Evolutionary conservation across 768 basidiomycete species (phyloP), one percentile per base, ranked within the genome.

Genomic region (Xerocomellus dryophilus): DNA sequence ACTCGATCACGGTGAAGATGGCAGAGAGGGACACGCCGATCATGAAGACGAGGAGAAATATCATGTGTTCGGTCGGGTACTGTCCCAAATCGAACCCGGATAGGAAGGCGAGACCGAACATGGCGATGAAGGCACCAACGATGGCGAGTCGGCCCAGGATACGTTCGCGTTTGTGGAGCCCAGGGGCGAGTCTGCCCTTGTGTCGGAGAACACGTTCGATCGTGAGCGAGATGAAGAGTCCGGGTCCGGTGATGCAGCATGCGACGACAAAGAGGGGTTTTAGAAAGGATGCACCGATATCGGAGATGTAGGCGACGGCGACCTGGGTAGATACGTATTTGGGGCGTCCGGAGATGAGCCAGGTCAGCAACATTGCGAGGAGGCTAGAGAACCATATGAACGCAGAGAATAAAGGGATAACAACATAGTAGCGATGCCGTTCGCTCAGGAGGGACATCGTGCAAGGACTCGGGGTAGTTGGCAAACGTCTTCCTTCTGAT

Each of bases 241-340:
- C 73, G 3, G 80, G 68, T 7, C 79, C 83, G 2, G 89, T 88
- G 53, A 89, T 78, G 36, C 74, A 72, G 60, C 83, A 85, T 7
- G 83, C 84, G 15, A 77, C 73, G 46, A 91, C 73, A 62, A 92
- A 92, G 35, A 91, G 76, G 4, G 90, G 89, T 65, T 91, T 90
- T 41, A 91, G 72, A 47, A 78, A 74, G 58, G 78, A 78, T 18
- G 90, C 88, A n/a, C 85, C 88, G 34, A 90, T 70, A 61, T 91
- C 88, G 39, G 86, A 88, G 44, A 91, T 89, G 68, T 86, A 89
- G n/a, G 83, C 81, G 47, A 89, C 81, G 1, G 68, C 67, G 20
- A 78, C 78, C 35, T 82, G 76, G 66, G 79, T 75, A 14, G 84
- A 78, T 15, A 75, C 74, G 60, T 77, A 74, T 51, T 70, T 71